Conservation (phyloP, 129 eudicot genomes). For the Helichrysum umbraculigerum region DNA sequence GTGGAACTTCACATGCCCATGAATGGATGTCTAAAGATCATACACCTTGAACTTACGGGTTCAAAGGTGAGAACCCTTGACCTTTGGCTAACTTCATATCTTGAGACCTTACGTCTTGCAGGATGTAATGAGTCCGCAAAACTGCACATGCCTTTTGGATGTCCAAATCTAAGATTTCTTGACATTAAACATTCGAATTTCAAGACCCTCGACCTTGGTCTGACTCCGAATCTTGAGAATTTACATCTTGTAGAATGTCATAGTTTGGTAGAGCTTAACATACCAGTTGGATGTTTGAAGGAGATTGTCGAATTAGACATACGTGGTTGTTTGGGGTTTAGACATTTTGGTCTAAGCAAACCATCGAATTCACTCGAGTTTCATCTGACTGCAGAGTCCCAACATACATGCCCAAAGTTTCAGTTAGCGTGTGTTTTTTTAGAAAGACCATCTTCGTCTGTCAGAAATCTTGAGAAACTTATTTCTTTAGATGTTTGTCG, state of each 20-base stretch:
- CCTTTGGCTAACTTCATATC: no score
- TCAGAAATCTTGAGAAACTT: slow-evolving; percentile 22
- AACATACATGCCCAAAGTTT: not conserved
- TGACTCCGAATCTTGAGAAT: slow-evolving; percentile 21
- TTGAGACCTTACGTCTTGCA: no score
- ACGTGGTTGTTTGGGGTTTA: not conserved
- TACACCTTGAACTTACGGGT: no score
- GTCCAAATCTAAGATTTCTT: slow-evolving; percentile 8
- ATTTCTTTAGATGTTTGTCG: not conserved
- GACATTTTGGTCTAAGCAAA: not conserved
- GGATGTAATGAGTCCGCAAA: no score
- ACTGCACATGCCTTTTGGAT: no score
- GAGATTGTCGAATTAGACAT: slow-evolving; percentile 14
- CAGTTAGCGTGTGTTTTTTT: not conserved
- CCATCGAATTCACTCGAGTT: slow-evolving; percentile 10
- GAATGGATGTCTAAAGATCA: no score
- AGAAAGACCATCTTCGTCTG: slow-evolving; percentile 6
- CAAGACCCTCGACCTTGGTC: slow-evolving; percentile 16
- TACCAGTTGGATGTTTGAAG: slow-evolving; percentile 22
- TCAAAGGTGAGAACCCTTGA: not conserved
- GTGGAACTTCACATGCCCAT: no score
- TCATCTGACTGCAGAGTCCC: not conserved
- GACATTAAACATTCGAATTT: slow-evolving; percentile 1
- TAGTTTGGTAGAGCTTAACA: slow-evolving; percentile 17
- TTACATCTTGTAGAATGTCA: slow-evolving; percentile 8